Evolutionary conservation across 345 rosid species (phyloP), one percentile per base, ranked within the genome.

Genomic region (Citrus medica): DNA sequence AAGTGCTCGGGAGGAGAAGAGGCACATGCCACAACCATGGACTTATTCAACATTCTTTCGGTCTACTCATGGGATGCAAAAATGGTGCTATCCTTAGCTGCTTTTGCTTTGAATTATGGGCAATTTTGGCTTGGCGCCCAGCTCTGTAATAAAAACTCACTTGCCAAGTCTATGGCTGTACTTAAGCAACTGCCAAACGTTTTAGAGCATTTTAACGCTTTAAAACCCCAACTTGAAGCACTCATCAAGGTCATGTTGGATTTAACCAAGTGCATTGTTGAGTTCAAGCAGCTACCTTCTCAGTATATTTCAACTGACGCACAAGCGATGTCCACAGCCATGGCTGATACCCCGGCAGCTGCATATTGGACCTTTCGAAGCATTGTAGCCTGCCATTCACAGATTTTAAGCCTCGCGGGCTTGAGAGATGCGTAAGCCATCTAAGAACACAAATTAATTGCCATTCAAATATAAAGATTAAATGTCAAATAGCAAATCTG

Each of bases 281-380:
- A 78, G 81, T 86, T 88, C 83, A 77, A 76, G 75, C 84, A 84
- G 73, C 87, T 86, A 14, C 89, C 89, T 1, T 24, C 87, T n/a
- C 86, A 83, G 30, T 85, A 86, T 80, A 88, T 85, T 35, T 67
- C 82, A 64, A 25, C 81, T 2, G 91, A 85, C 24, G 35, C 56
- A 4, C 87, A 87, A 14, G 84, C 82, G 46, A 76, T 87, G 71
- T 25, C 82, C 1, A 68, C 60, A 22, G 88, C 92, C 79, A 70
- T 80, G 61, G 83, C 87, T 30, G 79, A 84, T 73, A 85, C 85
- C 13, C 92, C 92, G 1, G 84, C 81, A 2, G 88, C 92, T 27
- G 89, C 76, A 30, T 86, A 85, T 81, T 88, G 92, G 92, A 86
- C 87, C 35, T 81, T 88, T 63, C 83, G 90, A 42, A 85, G 92